These are phyloP conservation scores for Corylus avellana DNA, from an alignment of 306 rosid species.

Conservation along the genomic window DNA sequence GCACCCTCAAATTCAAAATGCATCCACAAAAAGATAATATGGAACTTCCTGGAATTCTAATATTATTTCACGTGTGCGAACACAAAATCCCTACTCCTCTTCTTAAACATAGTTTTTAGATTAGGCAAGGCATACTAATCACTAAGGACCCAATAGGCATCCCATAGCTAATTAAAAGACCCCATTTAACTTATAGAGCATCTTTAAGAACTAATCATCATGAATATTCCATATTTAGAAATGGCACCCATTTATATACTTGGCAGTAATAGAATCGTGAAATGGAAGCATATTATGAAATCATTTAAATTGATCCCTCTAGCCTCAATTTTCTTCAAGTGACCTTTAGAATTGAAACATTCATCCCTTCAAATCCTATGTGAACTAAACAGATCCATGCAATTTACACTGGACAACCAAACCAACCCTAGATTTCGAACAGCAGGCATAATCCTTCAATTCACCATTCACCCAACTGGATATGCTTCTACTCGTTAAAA, in stretches of 20 bases:
- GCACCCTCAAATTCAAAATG: conserved; percentile 1
- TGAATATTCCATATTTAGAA: background rate
- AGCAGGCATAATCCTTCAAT: background rate
- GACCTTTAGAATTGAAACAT: background rate
- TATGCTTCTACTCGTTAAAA: background rate
- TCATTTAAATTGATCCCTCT: background rate
- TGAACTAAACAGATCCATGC: background rate
- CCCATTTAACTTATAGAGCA: background rate
- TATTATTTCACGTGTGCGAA: background rate
- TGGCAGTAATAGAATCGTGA: background rate
- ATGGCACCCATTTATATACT: background rate
- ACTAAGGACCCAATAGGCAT: background rate
- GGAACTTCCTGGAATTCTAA: background rate
- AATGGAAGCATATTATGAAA: background rate
- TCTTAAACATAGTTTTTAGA: background rate
- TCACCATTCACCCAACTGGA: background rate
- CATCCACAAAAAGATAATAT: background rate
- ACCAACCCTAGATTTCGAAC: background rate
- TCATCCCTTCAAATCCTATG: background rate
- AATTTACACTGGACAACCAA: background rate
- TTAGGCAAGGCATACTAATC: background rate
- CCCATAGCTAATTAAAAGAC: background rate
- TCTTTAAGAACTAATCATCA: no score
- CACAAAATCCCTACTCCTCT: background rate
- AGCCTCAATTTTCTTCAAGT: background rate